These are phyloP conservation scores for Cyclaneusma minus DNA, from an alignment of 2,329 filamentous ascomycete species.

Conservation along the genomic window DNA sequence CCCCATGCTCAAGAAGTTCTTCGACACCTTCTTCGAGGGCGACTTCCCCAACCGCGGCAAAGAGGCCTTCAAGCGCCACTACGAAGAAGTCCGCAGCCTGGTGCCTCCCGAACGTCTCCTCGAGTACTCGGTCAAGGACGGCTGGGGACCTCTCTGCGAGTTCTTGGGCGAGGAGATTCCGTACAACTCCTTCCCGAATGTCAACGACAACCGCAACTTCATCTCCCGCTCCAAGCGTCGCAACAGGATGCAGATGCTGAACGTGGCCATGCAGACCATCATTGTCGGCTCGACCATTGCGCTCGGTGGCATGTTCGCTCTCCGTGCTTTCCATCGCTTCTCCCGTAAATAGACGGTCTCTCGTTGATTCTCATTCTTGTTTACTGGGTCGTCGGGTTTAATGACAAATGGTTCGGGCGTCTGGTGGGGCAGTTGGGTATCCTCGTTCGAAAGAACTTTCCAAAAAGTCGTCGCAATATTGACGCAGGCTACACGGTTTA, in stretches of 20 bases:
- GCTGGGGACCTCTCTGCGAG: slow-evolving; percentile 29
- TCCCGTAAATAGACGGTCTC: too few relatives aligned
- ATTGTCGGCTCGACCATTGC: slow-evolving; percentile 21
- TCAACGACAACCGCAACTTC: slow-evolving; percentile 31
- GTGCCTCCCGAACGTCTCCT: slow-evolving; percentile 25
- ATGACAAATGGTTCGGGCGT: too few relatives aligned
- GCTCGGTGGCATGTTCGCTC: slow-evolving; percentile 13
- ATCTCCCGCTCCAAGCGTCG: slow-evolving; percentile 26
- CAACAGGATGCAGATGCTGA: slow-evolving; percentile 31
- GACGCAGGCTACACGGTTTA: too few relatives aligned
- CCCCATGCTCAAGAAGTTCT: slow-evolving; percentile 56
- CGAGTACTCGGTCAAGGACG: slow-evolving; percentile 26
- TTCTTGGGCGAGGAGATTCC: slow-evolving; percentile 20
- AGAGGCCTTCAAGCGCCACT: slow-evolving; percentile 41
- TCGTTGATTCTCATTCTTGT: too few relatives aligned
- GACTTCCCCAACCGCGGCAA: slow-evolving; percentile 52
- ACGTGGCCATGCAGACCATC: slow-evolving; percentile 25
- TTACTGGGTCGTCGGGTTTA: too few relatives aligned
- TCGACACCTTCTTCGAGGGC: slow-evolving; percentile 50
- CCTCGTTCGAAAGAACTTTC: too few relatives aligned
- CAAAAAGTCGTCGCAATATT: too few relatives aligned
- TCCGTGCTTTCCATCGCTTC: too few relatives aligned
- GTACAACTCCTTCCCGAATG: slow-evolving; percentile 23
- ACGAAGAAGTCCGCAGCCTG: slow-evolving; percentile 31
- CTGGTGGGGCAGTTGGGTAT: too few relatives aligned